Percentiles rank a stretch among this genome's conserved stretches.
These are phyloP conservation scores for Diaporthe helianthi DNA, from an alignment of 2,329 filamentous ascomycete genomes.

Conservation along the genomic window DNA sequence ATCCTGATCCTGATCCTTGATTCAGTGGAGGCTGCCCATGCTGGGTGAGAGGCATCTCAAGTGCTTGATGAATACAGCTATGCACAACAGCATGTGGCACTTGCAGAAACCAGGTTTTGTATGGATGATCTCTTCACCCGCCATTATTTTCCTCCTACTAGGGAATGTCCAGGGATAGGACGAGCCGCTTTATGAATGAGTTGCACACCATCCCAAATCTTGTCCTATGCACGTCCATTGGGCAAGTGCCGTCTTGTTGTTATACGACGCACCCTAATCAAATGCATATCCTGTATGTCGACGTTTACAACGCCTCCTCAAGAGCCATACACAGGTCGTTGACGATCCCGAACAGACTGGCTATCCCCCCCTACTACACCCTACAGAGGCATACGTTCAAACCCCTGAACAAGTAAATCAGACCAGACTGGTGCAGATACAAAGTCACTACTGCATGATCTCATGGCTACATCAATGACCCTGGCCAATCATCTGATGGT, in stretches of 20 bases:
- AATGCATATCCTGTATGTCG: slow-evolving; percentile 8
- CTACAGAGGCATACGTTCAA: not conserved
- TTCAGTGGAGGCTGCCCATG: not conserved
- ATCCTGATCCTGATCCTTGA: not conserved
- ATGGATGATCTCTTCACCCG: not conserved
- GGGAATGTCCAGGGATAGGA: not conserved
- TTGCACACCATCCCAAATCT: not conserved
- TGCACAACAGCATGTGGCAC: not conserved
- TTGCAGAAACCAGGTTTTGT: not conserved
- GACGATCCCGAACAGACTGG: not conserved
- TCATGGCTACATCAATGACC: not conserved
- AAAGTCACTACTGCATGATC: not conserved
- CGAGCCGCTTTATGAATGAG: not conserved
- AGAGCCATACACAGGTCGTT: not conserved
- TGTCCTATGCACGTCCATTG: not conserved
- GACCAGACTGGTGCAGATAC: not conserved
- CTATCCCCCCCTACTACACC: not conserved
- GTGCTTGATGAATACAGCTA: not conserved
- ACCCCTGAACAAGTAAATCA: not conserved
- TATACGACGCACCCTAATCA: not conserved
- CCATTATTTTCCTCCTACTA: not conserved
- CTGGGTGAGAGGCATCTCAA: not conserved
- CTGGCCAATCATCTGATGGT: not conserved
- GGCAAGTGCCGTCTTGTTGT: not conserved
- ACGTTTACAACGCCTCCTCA: not conserved